Percentiles rank a stretch among this genome's conserved stretches.
Conservation (phyloP, 2,329 filamentous ascomycete genomes). For the Orbilia blumenaviensis region DNA sequence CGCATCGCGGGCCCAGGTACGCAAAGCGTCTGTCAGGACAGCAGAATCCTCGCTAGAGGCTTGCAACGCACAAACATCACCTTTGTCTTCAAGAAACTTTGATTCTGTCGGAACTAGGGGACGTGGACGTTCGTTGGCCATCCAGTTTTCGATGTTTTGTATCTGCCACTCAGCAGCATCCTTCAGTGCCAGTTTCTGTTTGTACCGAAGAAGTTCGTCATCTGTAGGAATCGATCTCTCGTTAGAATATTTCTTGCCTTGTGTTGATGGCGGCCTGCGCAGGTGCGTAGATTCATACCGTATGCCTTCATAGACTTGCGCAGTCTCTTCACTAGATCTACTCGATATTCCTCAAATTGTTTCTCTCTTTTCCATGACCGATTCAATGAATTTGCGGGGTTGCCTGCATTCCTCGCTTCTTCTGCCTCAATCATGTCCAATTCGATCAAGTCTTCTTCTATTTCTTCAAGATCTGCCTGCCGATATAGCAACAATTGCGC, state of each 20-base stretch:
- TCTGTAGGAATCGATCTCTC: background rate
- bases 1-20: slow-evolving; percentile 25
- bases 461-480: slow-evolving; percentile 48
- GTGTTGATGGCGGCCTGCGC: background rate
- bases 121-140: slow-evolving; percentile 37
- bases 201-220: slow-evolving; percentile 45
- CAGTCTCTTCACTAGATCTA: slow-evolving; percentile 30
- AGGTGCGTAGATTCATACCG: slow-evolving; percentile 2
- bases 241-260: background rate
- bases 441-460: slow-evolving; percentile 30
- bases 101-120: slow-evolving; percentile 37
- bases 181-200: slow-evolving; percentile 37
- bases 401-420: slow-evolving; percentile 12
- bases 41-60: slow-evolving; percentile 38
- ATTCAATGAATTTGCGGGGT: slow-evolving; percentile 12
- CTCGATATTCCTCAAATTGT: slow-evolving; percentile 40
- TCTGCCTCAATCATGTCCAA: slow-evolving; percentile 31
- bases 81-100: slow-evolving; percentile 17
- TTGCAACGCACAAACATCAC: slow-evolving; percentile 32
- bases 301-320: slow-evolving; percentile 46
- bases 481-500: slow-evolving; percentile 40
- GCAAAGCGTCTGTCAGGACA: slow-evolving; percentile 34
- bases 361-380: slow-evolving; percentile 45
- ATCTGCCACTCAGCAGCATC: slow-evolving; percentile 26
- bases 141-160: slow-evolving; percentile 37